Percentiles rank a stretch among this genome's conserved stretches.
Evolutionary conservation across 129 eudicot species (phyloP).

Genomic region (Pseudognaphalium luteoalbum): DNA sequence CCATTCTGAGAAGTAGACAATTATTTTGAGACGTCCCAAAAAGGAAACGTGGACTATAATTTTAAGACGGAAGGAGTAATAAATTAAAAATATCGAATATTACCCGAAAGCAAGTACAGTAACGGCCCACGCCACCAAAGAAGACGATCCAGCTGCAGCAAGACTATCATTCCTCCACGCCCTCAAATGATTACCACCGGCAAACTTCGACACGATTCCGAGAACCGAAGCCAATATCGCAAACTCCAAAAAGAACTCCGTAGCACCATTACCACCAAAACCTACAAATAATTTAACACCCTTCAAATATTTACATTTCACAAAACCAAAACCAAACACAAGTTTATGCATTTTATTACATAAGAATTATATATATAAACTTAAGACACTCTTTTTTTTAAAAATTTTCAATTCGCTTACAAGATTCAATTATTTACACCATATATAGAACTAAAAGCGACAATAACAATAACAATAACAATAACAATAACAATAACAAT

Average conservation of each 20-base stretch:
- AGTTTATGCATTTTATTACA: too few species aligned
- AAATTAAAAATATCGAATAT: not conserved
- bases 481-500: not conserved
- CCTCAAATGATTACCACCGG: constrained; percentile 79
- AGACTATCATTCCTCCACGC: constrained; percentile 93
- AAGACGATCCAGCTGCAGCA: constrained; percentile 78
- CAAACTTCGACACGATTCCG: constrained; percentile 71
- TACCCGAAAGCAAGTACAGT: constrained; percentile 91
- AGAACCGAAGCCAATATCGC: constrained; percentile 71
- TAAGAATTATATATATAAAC: too few species aligned
- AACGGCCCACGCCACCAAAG: constrained; percentile 86
- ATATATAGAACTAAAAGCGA: too few species aligned
- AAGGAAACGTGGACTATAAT: too few species aligned
- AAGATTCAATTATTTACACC: too few species aligned
- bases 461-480: not conserved
- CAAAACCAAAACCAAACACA: not conserved
- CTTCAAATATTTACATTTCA: not conserved
- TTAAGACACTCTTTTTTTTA: too few species aligned
- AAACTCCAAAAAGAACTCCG: constrained; percentile 60
- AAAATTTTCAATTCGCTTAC: too few species aligned
- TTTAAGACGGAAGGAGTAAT: too few species aligned
- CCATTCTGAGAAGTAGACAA: too few species aligned
- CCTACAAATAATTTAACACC: constrained; percentile 32
- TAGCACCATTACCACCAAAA: constrained; percentile 90
- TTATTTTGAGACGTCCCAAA: too few species aligned